Evolutionary conservation across 768 basidiomycete genomes (phyloP), one percentile per base, ranked within the genome.

Genomic region (Pleurotus citrinopileatus): DNA sequence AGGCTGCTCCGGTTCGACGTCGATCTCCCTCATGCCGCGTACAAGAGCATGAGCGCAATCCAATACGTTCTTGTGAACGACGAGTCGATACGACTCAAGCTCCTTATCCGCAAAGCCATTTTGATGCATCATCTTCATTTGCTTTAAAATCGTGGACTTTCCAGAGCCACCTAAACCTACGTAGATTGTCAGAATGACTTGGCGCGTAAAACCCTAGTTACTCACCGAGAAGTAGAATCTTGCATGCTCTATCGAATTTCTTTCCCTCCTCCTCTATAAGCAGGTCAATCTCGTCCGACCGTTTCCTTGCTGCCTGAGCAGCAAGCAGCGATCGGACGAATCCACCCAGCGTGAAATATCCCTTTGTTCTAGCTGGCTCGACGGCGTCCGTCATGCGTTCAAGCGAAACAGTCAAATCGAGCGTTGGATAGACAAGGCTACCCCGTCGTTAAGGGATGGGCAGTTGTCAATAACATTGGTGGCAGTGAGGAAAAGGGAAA

Each of bases 101-200:
- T 97, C 94, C 0, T 87, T 80, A 5, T 71, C 69, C 2, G 86
- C 82, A 70, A 94, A 98, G 10, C 95, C 95, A 57, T 87, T 84
- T 67, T 96, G 91, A 67, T 98, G 91, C 44, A 98, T 94, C 54
- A 98, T 95, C 78, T 96, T 97, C 94, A 98, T 97, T 70, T 98
- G 95, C 67, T 98, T 98, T 32, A 97, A 94, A 59, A 98, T 93
- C 0, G 95, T 98, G 3, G 84, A 87, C 72, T 98, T 98, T 4
- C 95, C 96, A 0, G 89, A 91, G 73, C 95, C 94, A 61, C 95
- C 93, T 12, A 94, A 94, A 53, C 95, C 94, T 95, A 60, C 45
- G 27, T 10, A 19, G 2, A 19, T 42, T n/a, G 45, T 19, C 5
- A 29, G 29, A 32, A 43, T 36, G 23, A 10, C 32, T 28, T 38